Evolutionary conservation across 192 early-diverging fungal species (phyloP).

Genomic region (Entomortierella beljakovae): DNA sequence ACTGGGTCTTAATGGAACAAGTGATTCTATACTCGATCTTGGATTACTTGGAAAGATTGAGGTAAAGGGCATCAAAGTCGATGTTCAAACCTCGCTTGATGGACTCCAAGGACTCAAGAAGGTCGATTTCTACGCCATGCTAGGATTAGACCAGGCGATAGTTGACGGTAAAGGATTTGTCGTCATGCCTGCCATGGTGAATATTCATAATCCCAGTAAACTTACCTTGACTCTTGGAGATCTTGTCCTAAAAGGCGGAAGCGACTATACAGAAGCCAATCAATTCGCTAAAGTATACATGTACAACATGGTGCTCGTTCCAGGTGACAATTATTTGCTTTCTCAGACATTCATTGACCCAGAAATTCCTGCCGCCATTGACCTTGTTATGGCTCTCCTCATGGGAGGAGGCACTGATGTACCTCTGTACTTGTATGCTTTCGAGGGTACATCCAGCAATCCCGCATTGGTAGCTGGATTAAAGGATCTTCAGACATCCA

Average conservation of each 20-base stretch:
- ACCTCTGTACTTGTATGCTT: not conserved
- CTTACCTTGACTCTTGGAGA: slow-evolving; percentile 28
- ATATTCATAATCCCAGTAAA: slow-evolving; percentile 50
- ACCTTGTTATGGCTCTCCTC: not conserved
- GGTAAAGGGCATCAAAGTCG: slow-evolving; percentile 50
- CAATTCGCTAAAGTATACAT: not conserved
- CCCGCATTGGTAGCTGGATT: slow-evolving; percentile 16
- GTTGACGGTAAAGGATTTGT: too few relatives aligned
- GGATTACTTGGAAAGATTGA: slow-evolving; percentile 55
- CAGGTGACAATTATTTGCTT: slow-evolving; percentile 7
- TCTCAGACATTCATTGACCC: not conserved
- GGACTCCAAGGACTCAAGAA: slow-evolving; percentile 37
- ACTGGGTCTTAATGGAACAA: slow-evolving; percentile 58
- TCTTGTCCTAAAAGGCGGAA: not conserved
- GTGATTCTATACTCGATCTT: slow-evolving; percentile 44
- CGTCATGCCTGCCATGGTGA: not conserved
- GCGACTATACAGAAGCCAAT: not conserved
- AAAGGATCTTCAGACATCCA: not conserved
- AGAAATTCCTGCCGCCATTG: not conserved
- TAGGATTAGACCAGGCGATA: not conserved
- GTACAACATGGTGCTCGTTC: not conserved
- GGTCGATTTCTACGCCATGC: slow-evolving; percentile 1
- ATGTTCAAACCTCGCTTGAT: slow-evolving; percentile 46
- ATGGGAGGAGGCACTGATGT: not conserved
- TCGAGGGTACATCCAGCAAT: not conserved